Base-by-base conservation (phyloP, 148 eudicot species). In the Vaccinium corymbosum region DNA sequence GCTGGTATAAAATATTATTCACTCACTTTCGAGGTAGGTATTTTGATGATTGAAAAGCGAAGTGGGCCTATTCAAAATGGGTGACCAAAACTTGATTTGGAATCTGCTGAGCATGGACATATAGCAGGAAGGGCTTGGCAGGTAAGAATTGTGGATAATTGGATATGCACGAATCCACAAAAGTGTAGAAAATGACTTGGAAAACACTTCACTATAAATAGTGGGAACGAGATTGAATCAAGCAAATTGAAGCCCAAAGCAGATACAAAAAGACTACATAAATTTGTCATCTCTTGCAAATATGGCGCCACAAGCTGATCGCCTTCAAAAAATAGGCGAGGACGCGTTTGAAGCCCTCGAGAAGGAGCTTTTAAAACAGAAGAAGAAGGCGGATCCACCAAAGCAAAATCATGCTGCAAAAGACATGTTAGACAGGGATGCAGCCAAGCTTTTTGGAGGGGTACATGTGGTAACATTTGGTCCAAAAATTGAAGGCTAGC, bases 121-220 rank as follows among this genome's bases (percentile, higher is more conserved):
- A 64, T 62, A 8, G 9, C 12, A 62, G 70, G 70, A 62, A 35
- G 38, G 38, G 38, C 38, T 35, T 35, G 5, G 46, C 46, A 42
- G 6, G 46, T 52, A 52, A 8, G 55, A 52, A 52, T 10, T 1
- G 14, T 52, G 55, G 55, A 52, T 52, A 52, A 52, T 9, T 52
- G 55, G 55, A 52, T 68, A 68, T 68, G 73, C 38, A 13, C 73
- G 73, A 68, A 68, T 35, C 73, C 42, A 68, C 73, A 27, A 68
- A 25, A 29, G 35, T 4, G 42, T 29, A 27, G 73, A 68, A 27
- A 68, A 13, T 5, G 17, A 27, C 73, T 68, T 27, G 73, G 73
- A 68, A 68, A 66, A 27, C 22, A 35, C 35, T 66, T 25, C 11
- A 68, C 42, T 68, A 27, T 68, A 68, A 68, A 68, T 27, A 68